Evolutionary conservation across 140 eudicot species (phyloP), one percentile per base, ranked within the genome.

Genomic region (Anethum foeniculum): DNA sequence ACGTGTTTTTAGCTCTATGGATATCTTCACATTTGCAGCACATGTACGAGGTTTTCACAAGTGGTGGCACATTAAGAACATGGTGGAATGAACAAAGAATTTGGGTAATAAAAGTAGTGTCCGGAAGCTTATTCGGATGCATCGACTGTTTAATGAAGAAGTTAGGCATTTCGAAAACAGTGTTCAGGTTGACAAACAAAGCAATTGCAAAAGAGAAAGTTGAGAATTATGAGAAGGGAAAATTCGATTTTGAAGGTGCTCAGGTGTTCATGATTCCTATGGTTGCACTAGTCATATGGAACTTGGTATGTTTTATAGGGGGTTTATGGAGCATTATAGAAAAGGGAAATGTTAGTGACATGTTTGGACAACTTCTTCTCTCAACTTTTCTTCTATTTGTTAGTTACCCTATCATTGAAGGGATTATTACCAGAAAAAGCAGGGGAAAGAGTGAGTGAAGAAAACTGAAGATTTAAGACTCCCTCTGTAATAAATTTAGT

Each of bases 171-270:
- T 85, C 85, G 7, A 90, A 90, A 64, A 90, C 96, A 0, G 89
- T 82, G 76, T 93, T 91, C 72, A 82, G 90, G 78, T 43, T 88
- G 81, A 93, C 97, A 47, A 93, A 93, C 82, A 93, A 93, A 82
- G 93, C 87, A 47, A 81, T 88, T 28, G 93, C 90, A 38, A 83
- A 77, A 80, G 97, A 93, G 43, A 90, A 91, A 68, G 83, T 88
- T 10, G 86, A 82, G 36, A 93, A 85, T 54, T 91, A 93, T 72
- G 88, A 89, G 83, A 88, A 83, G 44, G 97, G 93, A 27, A 85
- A 49, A 19, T 93, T 93, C 71, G 93, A 93, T 81, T 87, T 93
- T 16, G 88, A 86, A 81, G 98, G 93, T 41, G 93, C 97, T 2
- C 81, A 83, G 71, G 77, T 88, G 85, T 90, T 89, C 88, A 90